Evolutionary conservation across 345 rosid species (phyloP).

Genomic region (Eucalyptus curtisii): DNA sequence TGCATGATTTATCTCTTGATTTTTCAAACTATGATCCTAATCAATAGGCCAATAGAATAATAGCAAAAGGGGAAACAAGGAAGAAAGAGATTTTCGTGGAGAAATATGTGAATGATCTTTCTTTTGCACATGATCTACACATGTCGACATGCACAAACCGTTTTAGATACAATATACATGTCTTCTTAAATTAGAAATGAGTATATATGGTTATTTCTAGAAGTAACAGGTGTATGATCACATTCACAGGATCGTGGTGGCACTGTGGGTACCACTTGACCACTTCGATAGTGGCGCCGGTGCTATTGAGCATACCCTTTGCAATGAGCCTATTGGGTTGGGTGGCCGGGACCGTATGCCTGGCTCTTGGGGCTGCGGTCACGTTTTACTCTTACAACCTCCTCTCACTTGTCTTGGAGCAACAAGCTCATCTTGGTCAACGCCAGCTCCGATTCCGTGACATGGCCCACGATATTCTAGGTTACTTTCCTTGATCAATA

Average conservation of each 20-base stretch:
- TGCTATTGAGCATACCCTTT: constrained; percentile 18
- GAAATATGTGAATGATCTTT: neutral
- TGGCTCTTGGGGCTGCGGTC: constrained; percentile 1
- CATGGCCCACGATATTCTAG: constrained; percentile 20
- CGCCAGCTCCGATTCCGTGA: constrained; percentile 26
- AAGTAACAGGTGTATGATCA: neutral
- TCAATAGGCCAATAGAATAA: neutral
- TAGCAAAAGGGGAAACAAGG: neutral
- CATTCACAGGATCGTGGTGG: constrained; percentile 16
- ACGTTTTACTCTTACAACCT: constrained; percentile 29
- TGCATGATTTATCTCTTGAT: neutral
- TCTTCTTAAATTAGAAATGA: neutral
- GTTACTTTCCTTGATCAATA: neutral
- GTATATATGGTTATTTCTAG: neutral
- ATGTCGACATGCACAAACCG: neutral
- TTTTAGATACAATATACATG: rapidly evolving
- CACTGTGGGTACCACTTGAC: constrained; percentile 33
- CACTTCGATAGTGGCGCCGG: constrained; percentile 22
- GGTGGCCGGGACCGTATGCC: constrained; percentile 7
- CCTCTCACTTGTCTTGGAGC: constrained; percentile 24
- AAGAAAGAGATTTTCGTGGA: neutral
- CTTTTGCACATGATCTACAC: neutral
- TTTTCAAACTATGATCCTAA: neutral
- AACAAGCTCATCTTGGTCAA: constrained; percentile 12
- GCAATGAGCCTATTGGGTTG: constrained; percentile 22